Conservation (phyloP, 2,329 filamentous ascomycete species). For the Cladosporium sp. region DNA sequence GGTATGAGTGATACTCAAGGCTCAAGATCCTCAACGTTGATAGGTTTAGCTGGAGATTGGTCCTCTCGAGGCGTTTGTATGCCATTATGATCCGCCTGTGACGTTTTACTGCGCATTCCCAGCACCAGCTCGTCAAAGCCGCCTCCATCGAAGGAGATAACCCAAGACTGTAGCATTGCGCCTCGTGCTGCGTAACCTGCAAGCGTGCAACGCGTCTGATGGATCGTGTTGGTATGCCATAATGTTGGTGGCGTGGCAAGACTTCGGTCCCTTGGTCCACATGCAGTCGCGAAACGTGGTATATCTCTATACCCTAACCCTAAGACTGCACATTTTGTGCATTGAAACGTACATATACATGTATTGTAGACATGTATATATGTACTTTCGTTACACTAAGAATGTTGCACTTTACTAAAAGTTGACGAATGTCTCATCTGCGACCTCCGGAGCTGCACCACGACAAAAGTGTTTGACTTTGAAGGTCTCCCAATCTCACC, state of each 20-base stretch:
- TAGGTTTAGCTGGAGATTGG: neutral
- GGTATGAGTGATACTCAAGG: neutral
- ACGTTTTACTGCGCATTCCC: neutral
- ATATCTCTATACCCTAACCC: neutral
- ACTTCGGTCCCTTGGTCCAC: too few relatives aligned
- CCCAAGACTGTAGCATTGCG: neutral
- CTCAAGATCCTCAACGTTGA: neutral
- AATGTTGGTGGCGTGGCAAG: too few relatives aligned
- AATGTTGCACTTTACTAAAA: neutral
- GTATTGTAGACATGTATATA: neutral
- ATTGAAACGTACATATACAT: neutral
- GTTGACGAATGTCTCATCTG: neutral
- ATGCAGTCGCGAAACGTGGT: neutral
- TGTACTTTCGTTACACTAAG: neutral
- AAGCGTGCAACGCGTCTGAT: too few relatives aligned
- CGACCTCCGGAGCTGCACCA: neutral
- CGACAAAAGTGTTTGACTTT: neutral
- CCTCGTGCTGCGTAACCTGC: neutral
- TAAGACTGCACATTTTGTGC: neutral
- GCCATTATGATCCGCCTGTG: conserved; percentile 3
- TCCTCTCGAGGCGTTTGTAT: neutral
- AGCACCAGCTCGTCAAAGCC: neutral
- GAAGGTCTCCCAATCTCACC: too few relatives aligned
- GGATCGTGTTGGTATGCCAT: too few relatives aligned
- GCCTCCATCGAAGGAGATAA: neutral